Evolutionary conservation across 305 asterid genomes (phyloP), one percentile per base, ranked within the genome.

Genomic region (Ilex paraguariensis): DNA sequence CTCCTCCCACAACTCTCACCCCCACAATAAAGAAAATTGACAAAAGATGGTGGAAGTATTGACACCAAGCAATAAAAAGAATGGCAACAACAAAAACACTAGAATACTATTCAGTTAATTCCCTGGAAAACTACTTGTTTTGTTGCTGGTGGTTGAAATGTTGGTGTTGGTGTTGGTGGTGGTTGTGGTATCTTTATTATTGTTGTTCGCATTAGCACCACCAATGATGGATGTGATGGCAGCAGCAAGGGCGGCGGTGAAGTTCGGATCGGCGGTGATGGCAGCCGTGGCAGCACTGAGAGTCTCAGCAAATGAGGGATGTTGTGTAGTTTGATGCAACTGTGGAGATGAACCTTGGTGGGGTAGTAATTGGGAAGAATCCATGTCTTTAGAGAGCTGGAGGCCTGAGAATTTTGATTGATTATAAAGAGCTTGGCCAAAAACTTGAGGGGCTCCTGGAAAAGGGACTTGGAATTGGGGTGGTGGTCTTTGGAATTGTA

Each of bases 251-350:
- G 70, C 70, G 4, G 70, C 59, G 0, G 75, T 59, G 66, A 70
- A 70, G 36, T 60, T 70, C n/a, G 75, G 70, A 70, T 70, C 75
- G 0, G 74, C 60, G 1, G 70, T 58, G 36, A 70, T 63, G 39
- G 66, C 66, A 0, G 66, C 63, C 11, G 74, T 69, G 64, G 69
- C 73, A 9, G 68, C 73, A 13, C 64, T 69, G 17, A 64, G 57
- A 3, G 61, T 70, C 15, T 70, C 66, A 4, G 68, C n/a, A 46
- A 59, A 44, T 4, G 66, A 50, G 21, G 33, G 59, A 11, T 65
- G 65, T n/a, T 56, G 49, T 17, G 59, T 48, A 12, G 32, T 49
- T 53, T 58, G 62, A 11, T 56, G 44, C 32, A 39, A 10, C 10
- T 42, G 33, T 45, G 74, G 55, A 16, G 57, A 1, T 21, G 28